phyloP scores from a whole-genome alignment of 2,329 filamentous ascomycete genomes.

The Exserohilum turcica region DNA sequence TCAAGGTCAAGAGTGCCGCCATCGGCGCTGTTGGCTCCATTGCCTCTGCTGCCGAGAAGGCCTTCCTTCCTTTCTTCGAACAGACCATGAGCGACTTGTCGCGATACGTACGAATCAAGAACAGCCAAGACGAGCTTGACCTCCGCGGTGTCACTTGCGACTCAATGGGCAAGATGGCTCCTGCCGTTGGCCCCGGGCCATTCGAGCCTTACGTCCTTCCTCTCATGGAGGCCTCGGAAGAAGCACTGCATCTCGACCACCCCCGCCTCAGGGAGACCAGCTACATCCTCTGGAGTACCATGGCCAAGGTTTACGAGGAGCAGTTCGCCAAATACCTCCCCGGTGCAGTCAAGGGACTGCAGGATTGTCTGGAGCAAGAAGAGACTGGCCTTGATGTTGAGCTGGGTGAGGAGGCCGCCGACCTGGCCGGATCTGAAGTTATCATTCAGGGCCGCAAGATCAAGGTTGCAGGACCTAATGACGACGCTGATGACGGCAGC shows the following conservation, averaged over 20 bases:
- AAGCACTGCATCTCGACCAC: slow-evolving; percentile 86
- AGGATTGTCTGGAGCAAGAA: slow-evolving; percentile 85
- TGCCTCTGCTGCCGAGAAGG: slow-evolving; percentile 79
- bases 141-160: slow-evolving; percentile 89
- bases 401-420: slow-evolving; percentile 73
- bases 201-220: slow-evolving; percentile 92
- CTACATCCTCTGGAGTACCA: slow-evolving; percentile 94
- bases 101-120: slow-evolving; percentile 82
- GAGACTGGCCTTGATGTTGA: slow-evolving; percentile 80
- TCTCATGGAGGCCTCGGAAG: slow-evolving; percentile 90
- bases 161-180: slow-evolving; percentile 89
- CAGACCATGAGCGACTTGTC: slow-evolving; percentile 89
- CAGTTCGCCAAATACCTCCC: slow-evolving; percentile 78
- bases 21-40: slow-evolving; percentile 90
- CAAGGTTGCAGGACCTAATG: slow-evolving; percentile 69
- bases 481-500: slow-evolving; percentile 68
- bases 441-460: slow-evolving; percentile 82
- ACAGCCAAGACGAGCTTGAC: slow-evolving; percentile 85
- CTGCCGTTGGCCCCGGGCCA: slow-evolving; percentile 80
- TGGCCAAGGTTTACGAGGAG: slow-evolving; percentile 91
- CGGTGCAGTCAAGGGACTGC: slow-evolving; percentile 78
- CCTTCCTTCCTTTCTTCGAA: slow-evolving; percentile 90
- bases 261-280: slow-evolving; percentile 92
- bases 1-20: slow-evolving; percentile 86
- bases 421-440: slow-evolving; percentile 76